Evolutionary conservation across 805 yeast genomes (phyloP).

Genomic region (Ascoidea rubescens): DNA sequence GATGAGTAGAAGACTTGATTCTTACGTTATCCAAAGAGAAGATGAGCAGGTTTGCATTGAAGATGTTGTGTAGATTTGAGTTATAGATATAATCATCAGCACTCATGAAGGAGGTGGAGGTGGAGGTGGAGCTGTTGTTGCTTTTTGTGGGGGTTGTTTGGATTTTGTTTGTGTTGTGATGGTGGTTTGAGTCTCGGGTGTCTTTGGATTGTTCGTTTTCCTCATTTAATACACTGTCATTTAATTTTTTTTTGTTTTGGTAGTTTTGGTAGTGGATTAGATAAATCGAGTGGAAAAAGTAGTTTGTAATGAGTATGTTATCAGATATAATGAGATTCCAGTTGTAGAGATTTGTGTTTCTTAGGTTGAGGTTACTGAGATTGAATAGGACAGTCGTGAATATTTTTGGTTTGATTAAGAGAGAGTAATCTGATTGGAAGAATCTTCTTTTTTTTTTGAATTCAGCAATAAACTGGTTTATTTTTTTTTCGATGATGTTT

Average conservation of each 20-base stretch:
- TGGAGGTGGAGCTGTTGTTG: neutral
- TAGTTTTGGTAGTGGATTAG: too few relatives aligned
- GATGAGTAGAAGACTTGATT: neutral
- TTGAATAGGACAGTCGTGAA: constrained; percentile 11
- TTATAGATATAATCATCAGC: neutral
- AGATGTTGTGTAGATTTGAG: neutral
- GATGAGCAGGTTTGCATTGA: neutral
- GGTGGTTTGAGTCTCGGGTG: too few relatives aligned
- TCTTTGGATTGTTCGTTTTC: neutral
- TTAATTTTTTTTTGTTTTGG: too few relatives aligned
- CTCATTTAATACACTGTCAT: neutral
- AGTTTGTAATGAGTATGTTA: neutral
- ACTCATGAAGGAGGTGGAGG: neutral
- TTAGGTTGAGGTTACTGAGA: neutral
- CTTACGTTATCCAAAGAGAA: neutral
- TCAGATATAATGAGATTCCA: neutral
- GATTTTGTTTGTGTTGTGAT: neutral
- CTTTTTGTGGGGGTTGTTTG: neutral
- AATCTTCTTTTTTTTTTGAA: neutral
- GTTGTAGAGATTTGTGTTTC: neutral
- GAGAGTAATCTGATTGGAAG: neutral
- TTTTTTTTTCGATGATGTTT: constrained; percentile 1
- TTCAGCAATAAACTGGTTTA: neutral
- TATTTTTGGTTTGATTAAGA: constrained; percentile 3
- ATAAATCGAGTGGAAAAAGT: neutral